Conservation (phyloP, 169 alveolate genomes). For the Cryptosporidium viatorum region DNA sequence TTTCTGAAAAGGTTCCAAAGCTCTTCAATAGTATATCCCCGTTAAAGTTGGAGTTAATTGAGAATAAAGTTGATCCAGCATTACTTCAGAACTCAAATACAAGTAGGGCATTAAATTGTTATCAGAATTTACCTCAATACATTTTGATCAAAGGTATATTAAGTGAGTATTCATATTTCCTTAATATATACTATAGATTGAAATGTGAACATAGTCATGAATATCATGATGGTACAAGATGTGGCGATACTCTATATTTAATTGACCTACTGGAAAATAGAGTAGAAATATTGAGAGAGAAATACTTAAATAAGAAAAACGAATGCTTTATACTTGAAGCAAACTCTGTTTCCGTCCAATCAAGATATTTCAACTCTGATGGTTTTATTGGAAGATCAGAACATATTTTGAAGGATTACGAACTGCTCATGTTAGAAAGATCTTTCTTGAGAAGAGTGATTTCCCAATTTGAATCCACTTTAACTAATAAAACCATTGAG, state of each 20-base stretch:
- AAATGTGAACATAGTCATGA: slow-evolving; percentile 45
- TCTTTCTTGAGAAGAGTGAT: slow-evolving; percentile 45
- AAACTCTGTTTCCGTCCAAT: slow-evolving; percentile 39
- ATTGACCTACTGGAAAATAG: slow-evolving; percentile 36
- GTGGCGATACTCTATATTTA: slow-evolving; percentile 38
- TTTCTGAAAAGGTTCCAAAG: slow-evolving; percentile 16
- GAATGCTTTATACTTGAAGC: slow-evolving; percentile 35
- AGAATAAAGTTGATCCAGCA: background rate
- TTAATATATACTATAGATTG: background rate
- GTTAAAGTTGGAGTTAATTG: background rate
- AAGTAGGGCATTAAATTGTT: slow-evolving; percentile 56
- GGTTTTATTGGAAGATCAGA: slow-evolving; percentile 45
- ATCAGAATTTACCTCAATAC: slow-evolving; percentile 29
- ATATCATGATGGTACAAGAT: slow-evolving; percentile 53
- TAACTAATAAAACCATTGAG: slow-evolving; percentile 2
- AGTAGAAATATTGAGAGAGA: slow-evolving; percentile 22
- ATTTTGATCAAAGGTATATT: slow-evolving; percentile 13
- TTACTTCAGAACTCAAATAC: slow-evolving; percentile 20
- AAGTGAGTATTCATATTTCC: slow-evolving; percentile 47
- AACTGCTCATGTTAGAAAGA: slow-evolving; percentile 33
- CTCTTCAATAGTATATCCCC: slow-evolving; percentile 14
- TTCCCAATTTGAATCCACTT: slow-evolving; percentile 20
- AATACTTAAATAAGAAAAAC: slow-evolving; percentile 6
- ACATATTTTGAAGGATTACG: background rate
- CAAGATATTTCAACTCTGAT: slow-evolving; percentile 4